A percentile compares a stretch with the other conserved stretches of the same genome.
Conservation (phyloP, 495 filamentous ascomycete species). For the Podospora pseudopauciseta region DNA sequence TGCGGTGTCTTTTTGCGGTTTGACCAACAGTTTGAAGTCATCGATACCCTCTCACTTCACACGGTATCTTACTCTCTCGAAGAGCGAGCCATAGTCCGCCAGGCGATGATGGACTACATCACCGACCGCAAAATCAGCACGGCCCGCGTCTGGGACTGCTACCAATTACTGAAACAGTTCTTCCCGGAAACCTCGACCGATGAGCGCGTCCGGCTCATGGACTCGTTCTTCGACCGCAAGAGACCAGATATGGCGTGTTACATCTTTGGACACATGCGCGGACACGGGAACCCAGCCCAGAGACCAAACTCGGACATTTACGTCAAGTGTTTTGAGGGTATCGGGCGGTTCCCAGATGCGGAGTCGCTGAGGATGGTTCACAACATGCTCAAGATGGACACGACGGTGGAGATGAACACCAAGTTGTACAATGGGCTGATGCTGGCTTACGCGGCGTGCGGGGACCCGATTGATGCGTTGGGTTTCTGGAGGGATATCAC, state of each 20-base stretch:
- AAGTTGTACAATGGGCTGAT: conserved; percentile 76
- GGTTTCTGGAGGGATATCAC: conserved; percentile 80
- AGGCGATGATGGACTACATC: conserved; percentile 62
- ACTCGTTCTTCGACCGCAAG: conserved; percentile 70
- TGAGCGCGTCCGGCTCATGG: conserved; percentile 71
- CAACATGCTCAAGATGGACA: conserved; percentile 90
- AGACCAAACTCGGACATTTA: conserved; percentile 73
- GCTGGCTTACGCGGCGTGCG: conserved; percentile 72
- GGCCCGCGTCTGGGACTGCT: conserved; percentile 72
- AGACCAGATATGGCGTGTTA: conserved; percentile 77
- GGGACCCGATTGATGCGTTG: conserved; percentile 58
- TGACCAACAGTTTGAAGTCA: conserved; percentile 68
- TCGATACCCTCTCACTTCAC: conserved; percentile 71
- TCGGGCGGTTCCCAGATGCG: conserved; percentile 60
- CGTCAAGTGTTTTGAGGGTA: conserved; percentile 68
- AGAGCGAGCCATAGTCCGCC: conserved; percentile 60
- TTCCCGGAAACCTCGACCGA: conserved; percentile 69
- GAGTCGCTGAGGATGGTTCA: conserved; percentile 70
- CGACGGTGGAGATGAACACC: conserved; percentile 71
- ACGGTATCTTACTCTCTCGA: conserved; percentile 57
- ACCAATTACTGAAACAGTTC: conserved; percentile 67
- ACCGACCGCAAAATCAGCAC: conserved; percentile 57
- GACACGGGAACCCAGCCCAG: conserved; percentile 50
- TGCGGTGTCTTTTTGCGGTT: conserved; percentile 65
- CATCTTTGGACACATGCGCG: conserved; percentile 87